Evolutionary conservation across 108 stramenopile species (phyloP).

Genomic region (Pseudonitzschia multistriata): DNA sequence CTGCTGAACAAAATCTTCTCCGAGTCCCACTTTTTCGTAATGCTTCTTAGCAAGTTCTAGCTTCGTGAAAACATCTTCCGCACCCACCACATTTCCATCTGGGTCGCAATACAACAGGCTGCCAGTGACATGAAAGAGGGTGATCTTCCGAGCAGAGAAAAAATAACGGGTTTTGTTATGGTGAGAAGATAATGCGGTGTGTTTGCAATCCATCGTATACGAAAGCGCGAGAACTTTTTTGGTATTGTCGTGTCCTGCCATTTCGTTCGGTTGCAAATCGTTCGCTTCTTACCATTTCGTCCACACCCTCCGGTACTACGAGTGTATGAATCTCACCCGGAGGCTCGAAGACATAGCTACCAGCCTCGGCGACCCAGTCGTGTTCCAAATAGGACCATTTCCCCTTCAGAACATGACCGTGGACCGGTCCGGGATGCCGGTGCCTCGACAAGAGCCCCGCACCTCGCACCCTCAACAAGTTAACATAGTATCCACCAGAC

Average conservation of each 20-base stretch:
- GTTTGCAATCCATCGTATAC: no score
- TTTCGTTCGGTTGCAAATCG: background rate
- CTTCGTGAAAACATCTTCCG: conserved; percentile 81
- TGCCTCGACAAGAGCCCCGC: conserved; percentile 66
- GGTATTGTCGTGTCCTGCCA: no score
- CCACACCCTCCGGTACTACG: conserved; percentile 69
- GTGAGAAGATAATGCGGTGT: no score
- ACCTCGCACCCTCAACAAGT: conserved; percentile 62
- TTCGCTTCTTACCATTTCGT: conserved; percentile 50
- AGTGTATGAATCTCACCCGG: conserved; percentile 81
- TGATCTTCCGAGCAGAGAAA: conserved; percentile 41
- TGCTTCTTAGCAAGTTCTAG: conserved; percentile 71
- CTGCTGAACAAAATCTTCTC: conserved; percentile 62
- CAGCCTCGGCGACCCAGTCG: conserved; percentile 67
- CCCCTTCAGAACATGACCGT: conserved; percentile 70
- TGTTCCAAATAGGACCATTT: conserved; percentile 73
- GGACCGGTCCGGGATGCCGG: conserved; percentile 74
- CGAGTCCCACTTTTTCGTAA: conserved; percentile 69
- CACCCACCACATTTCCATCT: conserved; percentile 63
- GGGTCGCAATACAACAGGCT: conserved; percentile 68
- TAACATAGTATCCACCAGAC: conserved; percentile 76
- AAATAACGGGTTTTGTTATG: no score
- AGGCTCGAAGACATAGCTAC: conserved; percentile 77
- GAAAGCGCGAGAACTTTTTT: no score
- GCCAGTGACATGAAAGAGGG: conserved; percentile 80